Percentiles rank a stretch among this genome's conserved stretches.
Evolutionary conservation across 1,139 yeast species (phyloP).

Genomic region (Saccharomyces hybrid): DNA sequence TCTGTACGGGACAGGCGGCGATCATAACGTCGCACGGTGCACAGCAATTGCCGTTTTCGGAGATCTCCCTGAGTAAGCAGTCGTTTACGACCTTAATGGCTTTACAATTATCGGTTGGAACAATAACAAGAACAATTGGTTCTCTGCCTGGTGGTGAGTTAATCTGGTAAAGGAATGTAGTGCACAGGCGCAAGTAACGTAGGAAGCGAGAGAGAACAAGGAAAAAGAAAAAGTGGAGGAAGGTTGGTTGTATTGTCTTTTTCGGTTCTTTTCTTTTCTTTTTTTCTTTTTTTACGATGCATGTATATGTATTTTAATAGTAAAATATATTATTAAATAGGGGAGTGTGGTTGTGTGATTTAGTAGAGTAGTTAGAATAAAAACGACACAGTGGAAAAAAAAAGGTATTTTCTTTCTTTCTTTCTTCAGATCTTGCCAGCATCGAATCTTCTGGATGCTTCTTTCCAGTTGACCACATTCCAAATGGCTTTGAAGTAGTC

Average conservation of each 20-base stretch:
- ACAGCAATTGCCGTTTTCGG: background rate
- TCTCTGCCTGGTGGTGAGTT: background rate
- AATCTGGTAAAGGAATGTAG: background rate
- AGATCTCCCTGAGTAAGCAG: background rate
- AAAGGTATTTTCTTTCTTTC: no score
- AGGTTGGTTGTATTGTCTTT: background rate
- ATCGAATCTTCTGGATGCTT: slow-evolving; percentile 60
- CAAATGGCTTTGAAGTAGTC: slow-evolving; percentile 96
- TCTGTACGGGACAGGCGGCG: background rate
- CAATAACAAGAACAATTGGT: background rate
- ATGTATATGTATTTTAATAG: background rate
- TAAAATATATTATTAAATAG: background rate
- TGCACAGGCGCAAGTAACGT: background rate
- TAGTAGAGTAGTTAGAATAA: background rate
- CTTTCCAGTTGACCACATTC: slow-evolving; percentile 96
- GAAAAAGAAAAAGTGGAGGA: background rate
- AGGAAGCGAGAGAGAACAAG: background rate
- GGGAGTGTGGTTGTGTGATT: background rate
- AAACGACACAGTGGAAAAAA: background rate
- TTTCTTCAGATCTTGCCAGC: slow-evolving; percentile 7
- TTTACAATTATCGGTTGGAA: background rate
- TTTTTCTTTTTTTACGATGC: background rate
- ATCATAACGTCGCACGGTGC: background rate
- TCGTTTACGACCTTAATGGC: background rate
- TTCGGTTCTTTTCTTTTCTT: no score